These are phyloP conservation scores for Jaenimonas drosophilae DNA, from an alignment of 208 protist genomes.

Conservation along the genomic window DNA sequence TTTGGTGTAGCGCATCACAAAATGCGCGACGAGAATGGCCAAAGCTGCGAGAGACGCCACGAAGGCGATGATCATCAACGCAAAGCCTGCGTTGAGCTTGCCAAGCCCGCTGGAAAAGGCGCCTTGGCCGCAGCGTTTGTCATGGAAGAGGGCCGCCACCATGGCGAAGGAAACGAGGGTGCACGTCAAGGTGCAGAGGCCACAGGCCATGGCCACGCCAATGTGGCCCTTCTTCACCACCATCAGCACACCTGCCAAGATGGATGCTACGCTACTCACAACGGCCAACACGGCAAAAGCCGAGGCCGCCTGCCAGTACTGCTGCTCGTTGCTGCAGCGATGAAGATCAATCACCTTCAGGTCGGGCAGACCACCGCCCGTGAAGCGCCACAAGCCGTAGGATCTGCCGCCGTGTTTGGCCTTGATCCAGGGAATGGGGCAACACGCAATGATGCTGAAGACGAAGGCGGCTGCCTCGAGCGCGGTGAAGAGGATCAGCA, in stretches of 20 bases:
- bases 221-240: conserved; percentile 20
- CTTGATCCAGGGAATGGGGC: conserved; percentile 31
- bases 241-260: conserved; percentile 27
- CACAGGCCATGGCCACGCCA: conserved; percentile 21
- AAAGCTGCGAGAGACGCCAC: conserved; percentile 15
- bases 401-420: conserved; percentile 11
- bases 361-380: conserved; percentile 16
- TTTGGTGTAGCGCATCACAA: conserved; percentile 24
- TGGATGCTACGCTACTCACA: no score
- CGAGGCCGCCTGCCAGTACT: conserved; percentile 31
- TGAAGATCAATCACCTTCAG: conserved; percentile 16
- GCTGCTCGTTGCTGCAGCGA: conserved; percentile 38
- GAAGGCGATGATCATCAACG: conserved; percentile 23
- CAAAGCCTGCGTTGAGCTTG: conserved; percentile 35
- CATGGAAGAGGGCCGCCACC: conserved; percentile 34
- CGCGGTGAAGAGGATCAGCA: conserved; percentile 16
- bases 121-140: conserved; percentile 28
- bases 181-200: conserved; percentile 11
- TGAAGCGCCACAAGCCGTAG: conserved; percentile 34
- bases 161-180: conserved; percentile 26
- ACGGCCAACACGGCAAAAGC: conserved; percentile 27
- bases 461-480: conserved; percentile 16
- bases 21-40: conserved; percentile 18
- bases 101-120: conserved; percentile 13
- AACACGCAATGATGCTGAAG: conserved; percentile 27